phyloP scores from a whole-genome alignment of 176 grass and related monocot species.

The Carex parvula region DNA sequence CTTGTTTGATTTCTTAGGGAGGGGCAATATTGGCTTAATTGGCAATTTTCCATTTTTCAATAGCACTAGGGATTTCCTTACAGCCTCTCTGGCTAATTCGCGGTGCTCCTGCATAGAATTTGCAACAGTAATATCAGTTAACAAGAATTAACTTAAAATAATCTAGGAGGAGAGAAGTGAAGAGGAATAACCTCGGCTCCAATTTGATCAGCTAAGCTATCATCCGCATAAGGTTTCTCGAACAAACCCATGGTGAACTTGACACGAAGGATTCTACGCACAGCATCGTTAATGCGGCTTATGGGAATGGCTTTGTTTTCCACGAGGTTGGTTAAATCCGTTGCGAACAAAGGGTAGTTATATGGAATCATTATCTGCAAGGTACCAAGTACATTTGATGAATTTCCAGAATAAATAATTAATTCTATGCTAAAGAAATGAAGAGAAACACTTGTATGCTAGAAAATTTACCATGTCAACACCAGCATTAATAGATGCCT shows the following conservation, averaged over 20 bases:
- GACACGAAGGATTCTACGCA: conserved; percentile 75
- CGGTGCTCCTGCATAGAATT: conserved; percentile 45
- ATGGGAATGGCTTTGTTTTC: conserved; percentile 38
- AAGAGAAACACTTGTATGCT: neutral
- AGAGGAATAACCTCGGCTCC: conserved; percentile 34
- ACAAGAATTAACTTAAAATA: neutral
- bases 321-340: conserved; percentile 37
- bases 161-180: neutral
- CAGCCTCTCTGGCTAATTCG: conserved; percentile 47
- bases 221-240: conserved; percentile 65
- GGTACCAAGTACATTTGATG: neutral
- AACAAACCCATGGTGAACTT: conserved; percentile 89
- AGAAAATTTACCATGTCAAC: conserved; percentile 55
- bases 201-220: conserved; percentile 39
- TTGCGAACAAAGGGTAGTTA: conserved; percentile 55
- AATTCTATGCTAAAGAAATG: neutral
- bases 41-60: conserved; percentile 67
- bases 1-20: conserved; percentile 57
- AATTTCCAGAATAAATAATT: neutral
- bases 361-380: conserved; percentile 66
- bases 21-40: conserved; percentile 34
- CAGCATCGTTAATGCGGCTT: conserved; percentile 65
- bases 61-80: conserved; percentile 77
- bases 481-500: conserved; percentile 61
- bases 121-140: neutral